Evolutionary conservation across 768 basidiomycete species (phyloP).

Genomic region (Tremella mesenterica): DNA sequence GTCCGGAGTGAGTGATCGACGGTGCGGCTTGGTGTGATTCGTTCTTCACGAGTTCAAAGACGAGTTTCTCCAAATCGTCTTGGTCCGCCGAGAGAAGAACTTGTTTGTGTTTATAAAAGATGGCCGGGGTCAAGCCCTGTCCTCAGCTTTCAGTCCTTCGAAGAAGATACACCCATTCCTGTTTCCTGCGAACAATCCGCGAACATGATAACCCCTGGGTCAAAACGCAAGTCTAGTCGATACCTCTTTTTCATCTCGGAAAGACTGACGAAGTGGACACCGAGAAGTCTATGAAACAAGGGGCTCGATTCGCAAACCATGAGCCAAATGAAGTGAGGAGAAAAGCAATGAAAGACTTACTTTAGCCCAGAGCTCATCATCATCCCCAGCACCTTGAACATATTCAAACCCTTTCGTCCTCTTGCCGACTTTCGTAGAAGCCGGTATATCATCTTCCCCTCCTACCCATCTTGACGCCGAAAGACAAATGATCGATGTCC

Average conservation of each 20-base stretch:
- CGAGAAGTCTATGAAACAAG: slow-evolving; percentile 2
- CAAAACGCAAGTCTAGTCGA: too few relatives aligned
- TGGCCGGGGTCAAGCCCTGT: slow-evolving; percentile 64
- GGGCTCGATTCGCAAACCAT: too few relatives aligned
- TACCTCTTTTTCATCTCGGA: too few relatives aligned
- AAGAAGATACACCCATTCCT: too few relatives aligned
- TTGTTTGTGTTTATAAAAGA: slow-evolving; percentile 60
- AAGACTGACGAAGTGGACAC: too few relatives aligned
- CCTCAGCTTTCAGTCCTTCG: not conserved
- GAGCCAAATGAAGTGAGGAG: not conserved
- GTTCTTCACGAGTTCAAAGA: slow-evolving; percentile 36
- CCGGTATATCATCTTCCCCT: slow-evolving; percentile 39
- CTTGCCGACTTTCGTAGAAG: slow-evolving; percentile 16
- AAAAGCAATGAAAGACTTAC: too few relatives aligned
- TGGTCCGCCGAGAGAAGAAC: slow-evolving; percentile 51
- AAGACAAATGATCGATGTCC: slow-evolving; percentile 64
- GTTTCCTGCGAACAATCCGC: too few relatives aligned
- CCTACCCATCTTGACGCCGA: slow-evolving; percentile 69
- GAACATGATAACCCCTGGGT: too few relatives aligned
- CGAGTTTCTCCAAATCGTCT: slow-evolving; percentile 50
- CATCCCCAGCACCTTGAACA: slow-evolving; percentile 89
- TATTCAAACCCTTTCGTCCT: slow-evolving; percentile 68
- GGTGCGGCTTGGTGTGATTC: too few relatives aligned
- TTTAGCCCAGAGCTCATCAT: slow-evolving; percentile 83
- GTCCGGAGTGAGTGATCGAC: too few relatives aligned